Evolutionary conservation across 73 alveolate species (phyloP).

Genomic region (Paramecium primaurelia): DNA sequence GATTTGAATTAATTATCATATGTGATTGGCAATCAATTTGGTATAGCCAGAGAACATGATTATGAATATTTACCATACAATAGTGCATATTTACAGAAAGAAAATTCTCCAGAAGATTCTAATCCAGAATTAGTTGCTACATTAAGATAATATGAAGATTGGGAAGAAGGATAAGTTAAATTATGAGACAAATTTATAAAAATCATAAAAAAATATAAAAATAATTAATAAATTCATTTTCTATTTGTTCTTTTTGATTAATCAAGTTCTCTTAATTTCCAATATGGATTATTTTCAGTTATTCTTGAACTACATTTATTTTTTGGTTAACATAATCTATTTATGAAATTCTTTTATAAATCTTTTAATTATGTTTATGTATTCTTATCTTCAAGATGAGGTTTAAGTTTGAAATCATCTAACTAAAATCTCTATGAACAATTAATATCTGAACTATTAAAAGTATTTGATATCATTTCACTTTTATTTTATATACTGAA

Average conservation of each 20-base stretch:
- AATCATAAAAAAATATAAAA: not conserved
- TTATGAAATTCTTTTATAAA: not conserved
- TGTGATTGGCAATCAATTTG: not conserved
- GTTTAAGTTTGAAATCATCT: not conserved
- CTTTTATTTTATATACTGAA: not conserved
- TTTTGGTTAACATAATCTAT: not conserved
- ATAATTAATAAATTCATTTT: not conserved
- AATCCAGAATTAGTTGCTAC: slow-evolving; percentile 45
- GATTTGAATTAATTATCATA: slow-evolving; percentile 8
- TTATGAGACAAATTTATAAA: not conserved
- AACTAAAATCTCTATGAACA: not conserved
- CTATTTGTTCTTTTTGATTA: not conserved
- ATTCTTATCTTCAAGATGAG: not conserved
- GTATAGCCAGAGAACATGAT: slow-evolving; percentile 33
- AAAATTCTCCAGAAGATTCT: slow-evolving; percentile 46
- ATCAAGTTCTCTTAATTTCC: not conserved
- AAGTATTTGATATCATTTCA: not conserved
- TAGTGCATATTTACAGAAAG: slow-evolving; percentile 59
- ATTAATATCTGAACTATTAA: not conserved
- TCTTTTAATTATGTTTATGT: not conserved
- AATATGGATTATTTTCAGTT: not conserved
- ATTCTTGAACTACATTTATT: not conserved
- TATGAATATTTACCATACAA: slow-evolving; percentile 58
- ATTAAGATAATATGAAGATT: not conserved
- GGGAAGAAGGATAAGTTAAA: slow-evolving; percentile 1